These are phyloP conservation scores for Maudiozyma barnettii DNA, from an alignment of 805 yeast species.

Conservation along the genomic window DNA sequence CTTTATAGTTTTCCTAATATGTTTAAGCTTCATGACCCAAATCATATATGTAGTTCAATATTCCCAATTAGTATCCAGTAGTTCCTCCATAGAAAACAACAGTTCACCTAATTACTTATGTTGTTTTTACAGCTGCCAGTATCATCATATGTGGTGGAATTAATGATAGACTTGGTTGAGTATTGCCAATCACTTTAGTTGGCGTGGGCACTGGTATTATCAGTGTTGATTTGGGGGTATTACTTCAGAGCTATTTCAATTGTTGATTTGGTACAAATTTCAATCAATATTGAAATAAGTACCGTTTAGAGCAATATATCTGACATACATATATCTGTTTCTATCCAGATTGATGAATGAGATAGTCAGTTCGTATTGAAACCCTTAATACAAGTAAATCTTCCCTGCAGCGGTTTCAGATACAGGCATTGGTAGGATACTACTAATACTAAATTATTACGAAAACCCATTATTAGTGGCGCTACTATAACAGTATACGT, in stretches of 20 bases:
- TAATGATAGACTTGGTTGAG: constrained; percentile 27
- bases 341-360: not conserved
- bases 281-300: not conserved
- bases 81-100: constrained; percentile 21
- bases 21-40: constrained; percentile 17
- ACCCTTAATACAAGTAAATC: not conserved
- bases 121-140: constrained; percentile 18
- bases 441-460: too few species aligned
- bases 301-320: not conserved
- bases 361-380: not conserved
- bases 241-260: constrained; percentile 20
- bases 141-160: constrained; percentile 24
- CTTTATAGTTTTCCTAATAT: constrained; percentile 11
- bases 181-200: constrained; percentile 29
- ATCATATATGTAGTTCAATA: constrained; percentile 19
- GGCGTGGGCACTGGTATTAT: constrained; percentile 27
- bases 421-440: too few species aligned
- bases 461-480: too few species aligned
- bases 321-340: not conserved
- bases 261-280: not conserved
- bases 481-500: too few species aligned
- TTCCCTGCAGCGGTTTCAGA: too few species aligned
- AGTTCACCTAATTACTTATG: constrained; percentile 14
- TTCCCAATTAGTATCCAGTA: constrained; percentile 19
- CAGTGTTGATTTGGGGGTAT: constrained; percentile 16